These are phyloP conservation scores for Cryptosporidium sp. DNA, from an alignment of 169 alveolate genomes.

Conservation along the genomic window DNA sequence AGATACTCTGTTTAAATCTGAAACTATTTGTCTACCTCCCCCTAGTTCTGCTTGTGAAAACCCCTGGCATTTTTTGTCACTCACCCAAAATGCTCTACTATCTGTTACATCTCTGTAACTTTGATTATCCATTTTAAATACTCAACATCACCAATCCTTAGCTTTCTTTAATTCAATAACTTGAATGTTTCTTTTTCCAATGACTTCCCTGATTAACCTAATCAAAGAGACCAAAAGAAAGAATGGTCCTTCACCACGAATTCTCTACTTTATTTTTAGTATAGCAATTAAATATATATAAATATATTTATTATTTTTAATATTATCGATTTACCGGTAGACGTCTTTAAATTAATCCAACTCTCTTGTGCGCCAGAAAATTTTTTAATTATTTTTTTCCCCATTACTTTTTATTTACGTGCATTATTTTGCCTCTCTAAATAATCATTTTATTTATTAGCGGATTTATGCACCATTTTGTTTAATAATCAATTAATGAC, in stretches of 20 bases:
- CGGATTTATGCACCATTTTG: background rate
- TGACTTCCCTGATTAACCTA: background rate
- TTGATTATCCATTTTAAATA: constrained; percentile 12
- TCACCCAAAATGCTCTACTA: constrained; percentile 5
- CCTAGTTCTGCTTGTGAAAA: background rate
- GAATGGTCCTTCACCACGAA: background rate
- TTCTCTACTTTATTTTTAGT: background rate
- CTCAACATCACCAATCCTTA: constrained; percentile 14
- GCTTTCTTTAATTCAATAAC: background rate
- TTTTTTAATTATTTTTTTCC: background rate
- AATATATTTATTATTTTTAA: background rate
- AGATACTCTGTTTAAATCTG: background rate
- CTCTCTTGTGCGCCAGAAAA: constrained; percentile 12
- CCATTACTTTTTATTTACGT: background rate
- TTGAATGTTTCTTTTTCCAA: background rate
- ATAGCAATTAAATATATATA: background rate
- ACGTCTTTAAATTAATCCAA: constrained; percentile 13
- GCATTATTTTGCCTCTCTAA: background rate
- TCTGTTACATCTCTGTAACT: constrained; percentile 24
- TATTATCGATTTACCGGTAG: constrained; percentile 14
- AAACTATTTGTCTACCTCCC: constrained; percentile 1
- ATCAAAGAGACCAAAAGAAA: background rate
- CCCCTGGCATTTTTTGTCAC: background rate
- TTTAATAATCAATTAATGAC: background rate
- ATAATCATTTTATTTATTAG: too few species aligned